Base-by-base conservation (phyloP, 805 yeast genomes). In the Wickerhamomyces hampshirensis region DNA sequence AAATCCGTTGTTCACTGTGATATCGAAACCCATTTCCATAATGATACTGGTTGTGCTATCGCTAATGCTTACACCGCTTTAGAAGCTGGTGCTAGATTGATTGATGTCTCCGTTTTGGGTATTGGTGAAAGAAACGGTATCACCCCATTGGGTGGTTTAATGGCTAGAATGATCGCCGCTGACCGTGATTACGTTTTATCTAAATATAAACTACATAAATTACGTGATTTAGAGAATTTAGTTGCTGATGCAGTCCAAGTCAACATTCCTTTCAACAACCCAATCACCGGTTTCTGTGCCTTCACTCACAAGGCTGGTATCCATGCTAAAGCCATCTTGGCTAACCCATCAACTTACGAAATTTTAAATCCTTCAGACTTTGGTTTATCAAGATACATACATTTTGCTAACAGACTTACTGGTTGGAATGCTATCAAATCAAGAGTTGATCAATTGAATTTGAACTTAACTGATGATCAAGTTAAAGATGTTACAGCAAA, bases 351-450 rank as follows among this genome's bases (percentile, higher is more conserved):
- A 31, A 93, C 98, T n/a, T 91, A 91, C 64, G 98, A 91, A 72
- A 91, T 91, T 57, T 74, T 91, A 61, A 84, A 84, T 61, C 98
- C 98, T 39, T 68, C 83, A 19, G 98, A 91, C 67, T 91, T 91
- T 57, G 98, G 98, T 60, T 77, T 91, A 60, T 80, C 95, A 38
- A 80, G 98, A 61, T 91, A 91, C 64, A 91, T 91, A 59, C 98
- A 93, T 65, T 93, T 91, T 62, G 98, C 98, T 53, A 91, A 91
- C 75, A 81, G 98, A 60, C 74, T 91, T 58, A 91, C 98, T 11
- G 98, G 98, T 44, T 91, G 98, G 98, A 93, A 91, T 65, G 98
- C 98, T 38, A 91, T 91, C 75, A 91, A 91, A 72, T 79, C 95
- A 29, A 84, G 98, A 67, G 98, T 93, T 44, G 98, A 91, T 62